phyloP scores from a whole-genome alignment of 2,329 filamentous ascomycete genomes.

The Gyromitra esculenta region DNA sequence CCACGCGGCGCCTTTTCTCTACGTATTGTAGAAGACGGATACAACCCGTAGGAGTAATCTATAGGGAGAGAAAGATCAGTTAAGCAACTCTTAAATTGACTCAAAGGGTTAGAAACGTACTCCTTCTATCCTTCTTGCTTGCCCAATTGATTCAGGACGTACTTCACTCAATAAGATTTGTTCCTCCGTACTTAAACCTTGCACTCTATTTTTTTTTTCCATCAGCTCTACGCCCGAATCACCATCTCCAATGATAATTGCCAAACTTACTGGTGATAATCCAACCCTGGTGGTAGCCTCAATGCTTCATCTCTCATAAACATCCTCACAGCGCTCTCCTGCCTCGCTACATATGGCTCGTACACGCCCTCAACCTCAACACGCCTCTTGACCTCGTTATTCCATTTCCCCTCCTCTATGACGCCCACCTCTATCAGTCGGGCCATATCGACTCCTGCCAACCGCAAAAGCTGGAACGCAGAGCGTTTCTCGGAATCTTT shows the following conservation, averaged over 20 bases:
- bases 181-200: conserved; percentile 82
- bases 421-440: conserved; percentile 65
- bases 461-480: conserved; percentile 81
- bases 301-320: conserved; percentile 82
- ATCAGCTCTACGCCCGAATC: not conserved
- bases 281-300: conserved; percentile 74
- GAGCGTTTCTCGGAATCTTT: conserved; percentile 73
- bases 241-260: not conserved
- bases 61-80: not conserved
- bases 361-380: conserved; percentile 86
- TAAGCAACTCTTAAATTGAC: not conserved
- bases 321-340: conserved; percentile 72
- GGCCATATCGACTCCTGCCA: conserved; percentile 68
- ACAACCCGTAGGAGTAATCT: conserved; percentile 63
- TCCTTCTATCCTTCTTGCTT: conserved; percentile 88
- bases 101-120: conserved; percentile 58
- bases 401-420: conserved; percentile 68
- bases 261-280: conserved; percentile 69
- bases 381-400: conserved; percentile 70
- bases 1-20: conserved; percentile 60
- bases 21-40: conserved; percentile 71
- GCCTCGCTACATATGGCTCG: conserved; percentile 82
- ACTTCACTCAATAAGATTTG: conserved; percentile 74
- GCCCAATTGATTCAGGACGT: conserved; percentile 83
- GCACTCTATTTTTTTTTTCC: conserved; percentile 62